Evolutionary conservation across 1,284 basidiomycete species (phyloP), one percentile per base, ranked within the genome.

Genomic region (Ustilago curta): DNA sequence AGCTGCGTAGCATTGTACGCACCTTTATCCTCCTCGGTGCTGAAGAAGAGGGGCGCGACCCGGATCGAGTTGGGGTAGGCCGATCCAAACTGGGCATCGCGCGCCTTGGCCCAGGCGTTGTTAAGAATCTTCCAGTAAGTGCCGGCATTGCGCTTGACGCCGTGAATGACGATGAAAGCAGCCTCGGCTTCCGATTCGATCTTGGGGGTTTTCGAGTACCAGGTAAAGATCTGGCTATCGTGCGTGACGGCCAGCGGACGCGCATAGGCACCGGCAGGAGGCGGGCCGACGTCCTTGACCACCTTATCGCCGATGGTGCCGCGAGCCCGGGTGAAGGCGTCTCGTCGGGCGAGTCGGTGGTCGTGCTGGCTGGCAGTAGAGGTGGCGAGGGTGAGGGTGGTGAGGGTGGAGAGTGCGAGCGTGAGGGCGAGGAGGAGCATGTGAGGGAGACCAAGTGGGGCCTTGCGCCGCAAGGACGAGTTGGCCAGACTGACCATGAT

Each of bases 11-110:
- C 16, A 31, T 69, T 69, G 47, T 76, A 72, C 0, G 60, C 64
- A 8, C 58, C 55, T 2, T 14, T 11, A 27, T 81, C 72, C n/a
- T 65, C 57, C 2, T 31, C 3, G 7, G 70, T 73, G 6, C 77
- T 81, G 58, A 77, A 81, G 56, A 82, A 82, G 29, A 68, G 57
- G 0, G 80, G 80, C 1, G 80, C 78, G 2, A 79, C 65, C 21
- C 75, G 71, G 53, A 82, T 76, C 8, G 65, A 53, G 40, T 81
- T 70, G 16, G 43, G 31, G 9, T 40, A 25, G 0, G 76, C 78
- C 3, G 61, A 63, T 4, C 59, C 58, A 19, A 58, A 19, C 12
- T 39, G 12, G 14, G 51, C 57, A 45, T 61, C 63, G 9, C 58
- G 42, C 32, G 65, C 70, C 45, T 53, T 35, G 42, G 67, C 54